Evolutionary conservation across 352 stramenopile species (phyloP).

Genomic region (Globisporangium perplexum): DNA sequence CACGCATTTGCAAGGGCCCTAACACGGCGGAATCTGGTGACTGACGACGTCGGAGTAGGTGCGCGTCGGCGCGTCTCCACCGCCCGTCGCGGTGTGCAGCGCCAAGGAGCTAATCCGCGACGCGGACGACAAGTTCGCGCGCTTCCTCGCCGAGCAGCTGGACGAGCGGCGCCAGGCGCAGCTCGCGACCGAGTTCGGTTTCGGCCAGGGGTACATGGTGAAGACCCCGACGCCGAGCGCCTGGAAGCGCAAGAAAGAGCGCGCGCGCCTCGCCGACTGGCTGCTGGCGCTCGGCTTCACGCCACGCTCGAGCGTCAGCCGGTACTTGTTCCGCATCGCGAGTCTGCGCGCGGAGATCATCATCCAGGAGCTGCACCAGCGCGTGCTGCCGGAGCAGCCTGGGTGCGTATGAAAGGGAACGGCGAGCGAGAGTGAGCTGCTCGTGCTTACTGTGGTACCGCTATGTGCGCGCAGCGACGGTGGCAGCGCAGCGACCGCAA

Average conservation of each 20-base stretch:
- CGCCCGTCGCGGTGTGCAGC: constrained; percentile 13
- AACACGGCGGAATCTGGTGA: too few species aligned
- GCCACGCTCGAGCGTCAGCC: constrained; percentile 22
- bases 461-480: background rate
- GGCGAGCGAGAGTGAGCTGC: too few species aligned
- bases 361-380: constrained; percentile 33
- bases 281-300: constrained; percentile 48
- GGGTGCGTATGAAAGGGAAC: too few species aligned
- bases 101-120: constrained; percentile 38
- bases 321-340: constrained; percentile 38
- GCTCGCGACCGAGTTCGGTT: constrained; percentile 39
- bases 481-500: background rate
- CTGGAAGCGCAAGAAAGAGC: constrained; percentile 28
- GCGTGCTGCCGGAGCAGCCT: constrained; percentile 13
- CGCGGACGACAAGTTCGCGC: constrained; percentile 38
- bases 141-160: constrained; percentile 54
- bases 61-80: background rate
- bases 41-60: too few species aligned
- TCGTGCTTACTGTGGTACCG: too few species aligned
- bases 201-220: constrained; percentile 54
- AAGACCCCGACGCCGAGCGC: constrained; percentile 24
- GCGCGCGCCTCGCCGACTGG: constrained; percentile 33
- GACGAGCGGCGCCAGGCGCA: constrained; percentile 37
- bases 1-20: too few species aligned
- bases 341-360: constrained; percentile 63